These are phyloP conservation scores for Seminavis robusta DNA, from an alignment of 108 stramenopile genomes.

Conservation along the genomic window DNA sequence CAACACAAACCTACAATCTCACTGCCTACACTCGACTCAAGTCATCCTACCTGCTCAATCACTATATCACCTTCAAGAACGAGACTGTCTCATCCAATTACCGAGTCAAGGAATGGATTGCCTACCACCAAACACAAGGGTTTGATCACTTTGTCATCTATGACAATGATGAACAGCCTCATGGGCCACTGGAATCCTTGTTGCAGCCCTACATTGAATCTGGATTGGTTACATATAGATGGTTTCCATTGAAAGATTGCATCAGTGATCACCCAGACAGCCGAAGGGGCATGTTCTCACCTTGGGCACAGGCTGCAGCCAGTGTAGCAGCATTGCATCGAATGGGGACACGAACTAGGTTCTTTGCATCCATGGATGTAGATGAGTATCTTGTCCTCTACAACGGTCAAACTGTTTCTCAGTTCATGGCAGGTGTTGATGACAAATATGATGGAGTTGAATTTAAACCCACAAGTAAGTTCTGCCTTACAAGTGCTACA, in stretches of 20 bases:
- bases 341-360: background rate
- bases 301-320: background rate
- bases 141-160: background rate
- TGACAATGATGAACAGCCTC: conserved; percentile 1
- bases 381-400: conserved; percentile 10
- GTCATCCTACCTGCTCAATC: background rate
- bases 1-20: too few species aligned
- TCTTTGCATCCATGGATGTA: background rate
- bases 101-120: background rate
- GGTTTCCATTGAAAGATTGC: conserved; percentile 10
- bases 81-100: background rate
- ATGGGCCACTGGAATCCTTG: background rate
- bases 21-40: background rate
- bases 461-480: too few species aligned
- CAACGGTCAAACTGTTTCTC: too few species aligned
- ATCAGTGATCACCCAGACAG: background rate
- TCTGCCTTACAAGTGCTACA: too few species aligned
- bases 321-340: background rate
- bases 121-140: background rate
- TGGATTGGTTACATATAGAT: conserved; percentile 2
- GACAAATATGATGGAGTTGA: too few species aligned
- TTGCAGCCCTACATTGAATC: background rate
- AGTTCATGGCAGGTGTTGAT: too few species aligned
- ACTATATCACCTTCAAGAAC: background rate
- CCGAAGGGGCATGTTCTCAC: background rate